Conservation (phyloP, 257 asterid species). For the Solanum habrochaites region DNA sequence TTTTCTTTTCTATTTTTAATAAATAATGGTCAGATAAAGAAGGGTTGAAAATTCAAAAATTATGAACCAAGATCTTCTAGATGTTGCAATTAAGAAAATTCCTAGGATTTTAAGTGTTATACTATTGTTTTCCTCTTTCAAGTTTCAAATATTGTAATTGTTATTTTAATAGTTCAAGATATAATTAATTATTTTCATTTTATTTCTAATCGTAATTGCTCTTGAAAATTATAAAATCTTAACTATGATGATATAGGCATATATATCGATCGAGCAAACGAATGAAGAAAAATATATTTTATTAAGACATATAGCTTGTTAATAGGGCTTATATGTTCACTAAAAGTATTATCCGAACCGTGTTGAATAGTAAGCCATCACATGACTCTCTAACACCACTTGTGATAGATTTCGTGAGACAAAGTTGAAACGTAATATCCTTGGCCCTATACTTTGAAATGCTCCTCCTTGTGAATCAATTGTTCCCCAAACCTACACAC, state of each 20-base stretch:
- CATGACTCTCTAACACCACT: neutral
- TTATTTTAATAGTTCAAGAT: neutral
- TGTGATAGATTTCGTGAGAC: neutral
- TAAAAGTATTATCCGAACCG: neutral
- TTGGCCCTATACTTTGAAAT: neutral
- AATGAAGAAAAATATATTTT: neutral
- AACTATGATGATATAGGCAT: neutral
- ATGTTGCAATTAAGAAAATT: neutral
- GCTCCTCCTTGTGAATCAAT: neutral
- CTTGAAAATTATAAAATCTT: neutral
- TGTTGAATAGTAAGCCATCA: neutral
- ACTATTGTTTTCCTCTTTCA: neutral
- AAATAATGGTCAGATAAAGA: neutral
- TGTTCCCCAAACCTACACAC: neutral
- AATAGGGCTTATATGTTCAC: neutral
- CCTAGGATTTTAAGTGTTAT: neutral
- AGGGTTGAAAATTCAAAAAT: neutral
- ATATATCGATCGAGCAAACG: neutral
- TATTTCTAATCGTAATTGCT: neutral
- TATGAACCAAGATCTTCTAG: neutral
- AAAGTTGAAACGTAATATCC: neutral
- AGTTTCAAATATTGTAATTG: neutral
- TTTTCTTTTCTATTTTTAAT: neutral
- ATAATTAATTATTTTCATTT: neutral
- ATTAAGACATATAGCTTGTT: neutral